These are phyloP conservation scores for Tolypocladium cylindrosporum DNA, from an alignment of 2,329 filamentous ascomycete species.

Conservation along the genomic window DNA sequence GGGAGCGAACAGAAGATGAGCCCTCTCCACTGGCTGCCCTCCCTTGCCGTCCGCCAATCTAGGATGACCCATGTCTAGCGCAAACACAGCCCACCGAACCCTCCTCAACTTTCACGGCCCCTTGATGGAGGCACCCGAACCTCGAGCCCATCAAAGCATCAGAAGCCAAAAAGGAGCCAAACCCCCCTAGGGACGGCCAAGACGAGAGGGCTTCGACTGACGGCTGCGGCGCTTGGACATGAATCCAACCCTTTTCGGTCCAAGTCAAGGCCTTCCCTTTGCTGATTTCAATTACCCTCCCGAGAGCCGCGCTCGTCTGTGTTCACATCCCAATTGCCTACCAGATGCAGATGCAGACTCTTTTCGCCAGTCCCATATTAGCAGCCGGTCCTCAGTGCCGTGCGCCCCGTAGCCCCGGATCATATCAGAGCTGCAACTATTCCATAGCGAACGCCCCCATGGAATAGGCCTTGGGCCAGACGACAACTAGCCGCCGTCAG, in stretches of 20 bases:
- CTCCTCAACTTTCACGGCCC: neutral
- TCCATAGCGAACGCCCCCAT: neutral
- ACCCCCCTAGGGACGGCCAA: neutral
- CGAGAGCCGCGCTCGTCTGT: neutral
- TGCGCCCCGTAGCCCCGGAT: neutral
- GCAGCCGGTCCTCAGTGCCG: neutral
- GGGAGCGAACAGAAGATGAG: neutral
- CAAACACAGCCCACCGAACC: constrained; percentile 1
- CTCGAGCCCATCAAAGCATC: neutral
- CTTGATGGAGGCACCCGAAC: neutral
- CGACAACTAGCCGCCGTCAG: neutral
- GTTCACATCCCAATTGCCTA: neutral
- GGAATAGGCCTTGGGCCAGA: neutral
- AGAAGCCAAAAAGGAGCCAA: neutral
- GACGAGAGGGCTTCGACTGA: neutral
- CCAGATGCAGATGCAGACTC: neutral
- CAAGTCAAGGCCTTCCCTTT: neutral
- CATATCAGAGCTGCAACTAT: neutral
- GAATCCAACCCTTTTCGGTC: neutral
- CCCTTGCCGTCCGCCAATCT: constrained; percentile 12
- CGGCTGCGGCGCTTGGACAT: neutral
- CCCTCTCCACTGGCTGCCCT: constrained; percentile 1
- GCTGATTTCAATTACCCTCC: neutral
- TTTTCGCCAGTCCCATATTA: neutral
- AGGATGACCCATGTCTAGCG: constrained; percentile 16